Percentiles rank a stretch among this genome's conserved stretches.
Conservation (phyloP, 1,284 basidiomycete species). For the Inonotus hispidus region DNA sequence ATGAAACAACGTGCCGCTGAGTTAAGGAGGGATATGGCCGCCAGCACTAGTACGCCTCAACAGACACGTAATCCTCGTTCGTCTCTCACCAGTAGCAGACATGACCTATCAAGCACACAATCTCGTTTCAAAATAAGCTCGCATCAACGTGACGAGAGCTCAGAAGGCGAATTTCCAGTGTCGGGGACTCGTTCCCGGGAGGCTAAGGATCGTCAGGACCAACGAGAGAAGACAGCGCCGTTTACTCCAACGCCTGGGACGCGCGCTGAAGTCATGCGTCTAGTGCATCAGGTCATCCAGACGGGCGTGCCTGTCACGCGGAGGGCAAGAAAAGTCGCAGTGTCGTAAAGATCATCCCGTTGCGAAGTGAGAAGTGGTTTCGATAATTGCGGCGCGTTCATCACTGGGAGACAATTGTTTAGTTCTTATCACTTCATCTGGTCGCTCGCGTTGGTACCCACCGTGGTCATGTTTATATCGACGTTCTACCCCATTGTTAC, state of each 20-base stretch:
- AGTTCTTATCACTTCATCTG: too few relatives aligned
- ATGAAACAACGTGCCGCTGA: background rate
- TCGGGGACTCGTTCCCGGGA: constrained; percentile 4
- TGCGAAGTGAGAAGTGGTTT: too few relatives aligned
- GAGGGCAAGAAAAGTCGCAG: too few relatives aligned
- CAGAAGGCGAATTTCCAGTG: constrained; percentile 10
- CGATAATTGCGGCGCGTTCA: too few relatives aligned
- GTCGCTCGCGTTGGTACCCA: too few relatives aligned
- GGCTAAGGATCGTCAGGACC: background rate
- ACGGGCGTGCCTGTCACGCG: too few relatives aligned
- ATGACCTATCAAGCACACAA: background rate
- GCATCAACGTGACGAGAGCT: background rate
- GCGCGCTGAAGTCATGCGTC: background rate
- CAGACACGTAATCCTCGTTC: background rate
- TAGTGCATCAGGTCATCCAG: background rate
- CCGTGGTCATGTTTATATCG: too few relatives aligned
- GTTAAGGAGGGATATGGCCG: background rate
- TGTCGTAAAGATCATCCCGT: too few relatives aligned
- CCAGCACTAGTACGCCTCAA: background rate
- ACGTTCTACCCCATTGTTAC: too few relatives aligned
- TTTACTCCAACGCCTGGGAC: constrained; percentile 8
- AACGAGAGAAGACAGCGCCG: background rate
- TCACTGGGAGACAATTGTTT: too few relatives aligned
- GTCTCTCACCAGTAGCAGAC: background rate
- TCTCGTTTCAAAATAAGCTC: background rate